Percentiles rank a stretch among this genome's conserved stretches.
These are phyloP conservation scores for Stenogyne calaminthoides DNA, from an alignment of 305 asterid species.

Conservation along the genomic window DNA sequence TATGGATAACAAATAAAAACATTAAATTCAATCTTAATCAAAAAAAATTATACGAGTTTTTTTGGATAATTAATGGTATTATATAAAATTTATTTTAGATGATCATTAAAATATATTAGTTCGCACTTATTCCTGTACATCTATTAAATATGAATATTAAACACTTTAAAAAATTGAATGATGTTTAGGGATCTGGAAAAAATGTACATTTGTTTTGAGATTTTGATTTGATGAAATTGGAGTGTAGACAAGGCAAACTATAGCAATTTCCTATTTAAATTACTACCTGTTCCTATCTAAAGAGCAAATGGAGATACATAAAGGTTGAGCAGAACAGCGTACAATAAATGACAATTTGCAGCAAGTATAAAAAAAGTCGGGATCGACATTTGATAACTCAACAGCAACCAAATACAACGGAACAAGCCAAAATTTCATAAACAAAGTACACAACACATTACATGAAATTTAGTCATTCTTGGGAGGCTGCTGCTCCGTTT, in stretches of 20 bases:
- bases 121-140: no score
- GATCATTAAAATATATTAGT: no score
- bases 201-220: no score
- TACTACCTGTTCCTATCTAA: constrained; percentile 16
- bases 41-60: no score
- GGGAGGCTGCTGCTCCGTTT: constrained; percentile 8
- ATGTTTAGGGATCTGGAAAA: no score
- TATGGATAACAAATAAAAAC: no score
- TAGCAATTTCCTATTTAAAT: neutral
- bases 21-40: no score
- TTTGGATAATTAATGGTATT: no score
- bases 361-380: neutral
- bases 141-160: no score
- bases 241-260: neutral
- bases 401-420: constrained; percentile 31
- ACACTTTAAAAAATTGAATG: no score
- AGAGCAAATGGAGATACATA: neutral
- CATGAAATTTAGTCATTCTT: constrained; percentile 8
- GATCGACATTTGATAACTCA: constrained; percentile 18
- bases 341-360: neutral
- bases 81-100: no score
- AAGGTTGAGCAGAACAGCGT: neutral
- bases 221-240: no score
- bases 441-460: constrained; percentile 27
- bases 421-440: constrained; percentile 40